Conservation (phyloP, 1,284 basidiomycete species). For the Volvariella volvacea region DNA sequence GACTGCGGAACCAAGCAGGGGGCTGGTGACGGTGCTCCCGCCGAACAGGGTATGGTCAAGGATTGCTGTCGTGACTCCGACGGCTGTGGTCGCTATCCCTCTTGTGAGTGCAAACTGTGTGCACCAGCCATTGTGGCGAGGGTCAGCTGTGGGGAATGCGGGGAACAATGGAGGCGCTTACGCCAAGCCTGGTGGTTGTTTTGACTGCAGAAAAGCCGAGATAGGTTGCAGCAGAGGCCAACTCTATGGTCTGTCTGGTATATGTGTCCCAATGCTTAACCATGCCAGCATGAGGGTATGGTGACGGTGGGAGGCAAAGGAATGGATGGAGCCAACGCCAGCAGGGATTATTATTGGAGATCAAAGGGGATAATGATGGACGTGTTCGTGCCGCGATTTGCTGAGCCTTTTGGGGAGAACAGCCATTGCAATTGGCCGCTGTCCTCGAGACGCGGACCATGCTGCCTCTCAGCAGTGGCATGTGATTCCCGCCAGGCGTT, state of each 20-base stretch:
- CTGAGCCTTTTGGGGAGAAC: too few relatives aligned
- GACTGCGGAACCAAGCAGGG: constrained; percentile 49
- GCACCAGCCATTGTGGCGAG: constrained; percentile 2
- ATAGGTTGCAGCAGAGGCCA: constrained; percentile 54
- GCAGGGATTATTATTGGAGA: too few relatives aligned
- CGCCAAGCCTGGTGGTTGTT: constrained; percentile 58
- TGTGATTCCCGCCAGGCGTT: constrained; percentile 2
- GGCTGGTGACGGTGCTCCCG: constrained; percentile 47
- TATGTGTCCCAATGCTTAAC: constrained; percentile 51
- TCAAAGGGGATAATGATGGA: too few relatives aligned
- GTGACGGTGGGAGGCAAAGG: not conserved
- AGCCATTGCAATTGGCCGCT: too few relatives aligned
- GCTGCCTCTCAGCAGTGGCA: too few relatives aligned
- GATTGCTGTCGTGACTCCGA: constrained; percentile 47
- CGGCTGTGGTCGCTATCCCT: constrained; percentile 49
- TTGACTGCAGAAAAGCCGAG: constrained; percentile 65
- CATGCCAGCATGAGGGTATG: constrained; percentile 17
- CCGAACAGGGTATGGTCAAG: constrained; percentile 63
- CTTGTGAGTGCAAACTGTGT: constrained; percentile 63
- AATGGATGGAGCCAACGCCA: too few relatives aligned
- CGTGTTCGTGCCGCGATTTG: too few relatives aligned
- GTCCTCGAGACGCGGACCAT: too few relatives aligned
- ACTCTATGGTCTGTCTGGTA: constrained; percentile 53
- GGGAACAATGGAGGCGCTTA: constrained; percentile 25
- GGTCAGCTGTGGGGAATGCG: not conserved